Conservation (phyloP, 352 stramenopile genomes). For the Globisporangium megalacanthum region DNA sequence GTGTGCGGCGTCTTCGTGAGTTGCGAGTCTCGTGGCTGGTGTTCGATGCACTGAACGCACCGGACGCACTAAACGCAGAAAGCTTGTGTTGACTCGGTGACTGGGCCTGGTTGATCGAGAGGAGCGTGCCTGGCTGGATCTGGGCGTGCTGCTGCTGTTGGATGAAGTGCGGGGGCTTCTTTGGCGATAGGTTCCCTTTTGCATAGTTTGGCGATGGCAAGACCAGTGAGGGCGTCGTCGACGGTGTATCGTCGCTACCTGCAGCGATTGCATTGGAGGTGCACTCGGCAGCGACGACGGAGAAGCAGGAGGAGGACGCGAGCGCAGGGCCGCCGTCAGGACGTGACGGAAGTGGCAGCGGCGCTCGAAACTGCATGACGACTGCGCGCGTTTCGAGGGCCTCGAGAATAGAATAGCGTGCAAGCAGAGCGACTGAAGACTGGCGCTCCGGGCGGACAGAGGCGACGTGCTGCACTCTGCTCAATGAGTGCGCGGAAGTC, state of each 20-base stretch:
- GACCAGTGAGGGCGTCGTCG: not conserved
- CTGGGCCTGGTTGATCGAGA: slow-evolving; percentile 1
- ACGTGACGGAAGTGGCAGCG: not conserved
- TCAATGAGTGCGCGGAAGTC: not conserved
- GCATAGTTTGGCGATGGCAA: not conserved
- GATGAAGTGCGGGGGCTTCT: slow-evolving; percentile 4
- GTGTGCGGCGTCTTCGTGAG: not conserved
- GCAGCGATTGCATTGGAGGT: not conserved
- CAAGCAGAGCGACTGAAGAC: not conserved
- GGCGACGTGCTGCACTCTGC: not conserved
- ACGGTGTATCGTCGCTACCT: not conserved
- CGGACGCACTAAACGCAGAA: not conserved
- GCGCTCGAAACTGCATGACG: slow-evolving; percentile 11
- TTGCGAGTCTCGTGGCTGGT: not conserved
- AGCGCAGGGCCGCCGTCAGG: not conserved
- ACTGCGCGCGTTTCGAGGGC: not conserved
- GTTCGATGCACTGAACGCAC: not conserved
- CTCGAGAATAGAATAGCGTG: not conserved
- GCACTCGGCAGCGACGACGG: not conserved
- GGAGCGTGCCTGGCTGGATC: slow-evolving; percentile 5
- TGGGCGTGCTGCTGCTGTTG: not conserved
- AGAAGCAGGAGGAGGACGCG: not conserved
- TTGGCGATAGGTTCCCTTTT: not conserved
- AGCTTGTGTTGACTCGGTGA: not conserved
- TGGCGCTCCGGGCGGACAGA: slow-evolving; percentile 6